Conservation (phyloP, 202 grass and related monocot genomes). For the Setaria italica region DNA sequence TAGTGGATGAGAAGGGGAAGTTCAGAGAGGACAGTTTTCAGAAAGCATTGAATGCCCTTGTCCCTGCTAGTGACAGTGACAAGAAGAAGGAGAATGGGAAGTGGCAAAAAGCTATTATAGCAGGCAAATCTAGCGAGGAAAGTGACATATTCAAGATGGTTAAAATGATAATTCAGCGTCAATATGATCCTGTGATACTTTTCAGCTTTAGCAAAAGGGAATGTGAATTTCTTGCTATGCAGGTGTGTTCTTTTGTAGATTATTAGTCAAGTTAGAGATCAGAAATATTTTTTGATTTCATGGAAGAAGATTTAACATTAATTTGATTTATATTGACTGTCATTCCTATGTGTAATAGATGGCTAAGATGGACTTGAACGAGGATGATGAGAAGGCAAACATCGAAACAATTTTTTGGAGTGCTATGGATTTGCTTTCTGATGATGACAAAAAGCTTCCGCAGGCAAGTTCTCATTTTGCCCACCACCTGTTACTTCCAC, state of each 20-base stretch:
- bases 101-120: conserved; percentile 71
- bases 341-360: conserved; percentile 60
- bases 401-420: conserved; percentile 96
- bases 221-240: conserved; percentile 98
- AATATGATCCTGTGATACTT: conserved; percentile 96
- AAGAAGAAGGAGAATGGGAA: conserved; percentile 81
- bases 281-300: background rate
- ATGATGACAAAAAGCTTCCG: conserved; percentile 96
- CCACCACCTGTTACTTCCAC: background rate
- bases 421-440: conserved; percentile 96
- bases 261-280: background rate
- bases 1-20: conserved; percentile 93
- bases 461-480: conserved; percentile 60
- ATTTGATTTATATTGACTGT: conserved; percentile 24
- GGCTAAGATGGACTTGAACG: conserved; percentile 94
- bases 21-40: conserved; percentile 99
- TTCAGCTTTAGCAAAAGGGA: conserved; percentile 99
- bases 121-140: conserved; percentile 75
- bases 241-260: conserved; percentile 55
- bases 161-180: conserved; percentile 99
- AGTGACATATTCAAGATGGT: conserved; percentile 99
- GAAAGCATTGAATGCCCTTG: conserved; percentile 92
- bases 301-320: background rate
- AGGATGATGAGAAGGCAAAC: conserved; percentile 89
- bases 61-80: conserved; percentile 56